Percentiles rank a stretch among this genome's conserved stretches.
phyloP scores from a whole-genome alignment of 768 basidiomycete species.

The Xerocomellus intermedius region DNA sequence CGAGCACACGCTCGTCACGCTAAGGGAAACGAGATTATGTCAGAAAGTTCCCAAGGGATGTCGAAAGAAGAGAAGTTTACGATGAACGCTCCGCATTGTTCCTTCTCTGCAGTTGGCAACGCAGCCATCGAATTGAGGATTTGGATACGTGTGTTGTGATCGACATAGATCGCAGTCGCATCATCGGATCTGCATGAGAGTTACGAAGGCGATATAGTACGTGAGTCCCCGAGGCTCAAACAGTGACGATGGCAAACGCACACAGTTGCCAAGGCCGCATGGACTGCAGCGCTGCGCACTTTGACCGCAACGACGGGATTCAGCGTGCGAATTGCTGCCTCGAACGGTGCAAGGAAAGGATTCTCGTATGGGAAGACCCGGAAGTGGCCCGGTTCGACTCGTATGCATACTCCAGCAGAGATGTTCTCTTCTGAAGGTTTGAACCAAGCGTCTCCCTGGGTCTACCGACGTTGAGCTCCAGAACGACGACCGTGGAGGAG shows the following conservation, averaged over 20 bases:
- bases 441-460: slow-evolving; percentile 83
- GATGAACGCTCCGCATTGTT: slow-evolving; percentile 87
- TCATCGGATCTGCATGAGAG: slow-evolving; percentile 49
- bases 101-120: slow-evolving; percentile 80
- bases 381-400: slow-evolving; percentile 66
- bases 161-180: slow-evolving; percentile 63
- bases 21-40: slow-evolving; percentile 26
- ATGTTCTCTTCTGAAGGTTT: slow-evolving; percentile 82
- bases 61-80: slow-evolving; percentile 39
- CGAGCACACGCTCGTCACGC: slow-evolving; percentile 81
- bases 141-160: slow-evolving; percentile 82
- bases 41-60: not conserved
- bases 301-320: slow-evolving; percentile 88
- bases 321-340: slow-evolving; percentile 68
- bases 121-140: slow-evolving; percentile 68
- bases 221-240: slow-evolving; percentile 2
- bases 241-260: slow-evolving; percentile 35
- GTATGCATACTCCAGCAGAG: slow-evolving; percentile 74
- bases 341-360: slow-evolving; percentile 75
- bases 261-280: slow-evolving; percentile 73
- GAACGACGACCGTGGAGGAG: not conserved
- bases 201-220: not conserved
- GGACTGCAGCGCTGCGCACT: slow-evolving; percentile 73
- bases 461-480: slow-evolving; percentile 40
- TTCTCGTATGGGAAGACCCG: slow-evolving; percentile 88